Percentiles rank a stretch among this genome's conserved stretches.
Conservation (phyloP, 2,329 filamentous ascomycete genomes). For the Ophiostoma pallidulum region DNA sequence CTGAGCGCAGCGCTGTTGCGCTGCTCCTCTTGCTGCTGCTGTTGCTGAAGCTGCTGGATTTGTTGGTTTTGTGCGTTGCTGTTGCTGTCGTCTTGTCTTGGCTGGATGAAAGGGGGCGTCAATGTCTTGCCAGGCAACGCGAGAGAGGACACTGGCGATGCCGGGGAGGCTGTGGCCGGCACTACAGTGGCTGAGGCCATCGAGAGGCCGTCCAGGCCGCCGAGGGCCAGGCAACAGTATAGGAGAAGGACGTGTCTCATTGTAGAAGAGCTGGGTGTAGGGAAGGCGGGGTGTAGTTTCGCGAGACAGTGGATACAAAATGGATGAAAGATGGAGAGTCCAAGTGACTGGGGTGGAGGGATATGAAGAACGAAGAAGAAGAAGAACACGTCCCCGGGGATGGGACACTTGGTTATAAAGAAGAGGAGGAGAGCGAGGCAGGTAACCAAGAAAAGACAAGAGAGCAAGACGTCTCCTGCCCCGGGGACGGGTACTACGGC, state of each 20-base stretch:
- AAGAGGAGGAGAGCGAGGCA: no score
- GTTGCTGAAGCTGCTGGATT: slow-evolving; percentile 1
- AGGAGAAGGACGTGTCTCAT: background rate
- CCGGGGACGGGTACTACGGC: background rate
- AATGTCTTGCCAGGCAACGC: background rate
- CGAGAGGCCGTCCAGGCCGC: background rate
- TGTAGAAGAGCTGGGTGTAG: background rate
- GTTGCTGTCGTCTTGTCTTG: background rate
- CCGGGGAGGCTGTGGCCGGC: background rate
- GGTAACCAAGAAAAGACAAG: background rate
- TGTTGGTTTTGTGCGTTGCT: background rate
- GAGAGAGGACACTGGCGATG: no score
- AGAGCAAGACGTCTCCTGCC: background rate
- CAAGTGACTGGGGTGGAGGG: no score
- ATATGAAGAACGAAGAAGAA: background rate
- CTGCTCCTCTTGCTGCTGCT: background rate
- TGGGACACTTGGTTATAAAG: no score
- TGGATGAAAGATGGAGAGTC: no score
- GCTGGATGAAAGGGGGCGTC: background rate
- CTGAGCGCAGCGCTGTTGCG: background rate
- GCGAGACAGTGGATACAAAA: no score
- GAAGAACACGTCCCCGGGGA: no score
- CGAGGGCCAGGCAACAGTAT: background rate
- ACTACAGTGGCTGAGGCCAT: background rate
- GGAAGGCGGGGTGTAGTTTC: no score